These are phyloP conservation scores for Wickerhamomyces rabaulensis DNA, from an alignment of 805 yeast species.

Conservation along the genomic window DNA sequence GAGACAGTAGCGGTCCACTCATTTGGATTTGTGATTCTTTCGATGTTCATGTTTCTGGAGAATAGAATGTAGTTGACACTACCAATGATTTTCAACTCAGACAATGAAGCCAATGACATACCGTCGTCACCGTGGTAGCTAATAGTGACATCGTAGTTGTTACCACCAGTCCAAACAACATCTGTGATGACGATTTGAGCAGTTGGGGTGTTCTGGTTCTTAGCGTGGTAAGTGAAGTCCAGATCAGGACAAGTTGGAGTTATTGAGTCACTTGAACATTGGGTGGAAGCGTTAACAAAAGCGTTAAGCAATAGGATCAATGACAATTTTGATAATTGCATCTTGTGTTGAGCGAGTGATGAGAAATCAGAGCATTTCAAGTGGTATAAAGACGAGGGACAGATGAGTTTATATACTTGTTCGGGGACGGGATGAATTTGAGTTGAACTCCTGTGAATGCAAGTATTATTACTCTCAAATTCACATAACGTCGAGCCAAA, in stretches of 20 bases:
- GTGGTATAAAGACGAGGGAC: no score
- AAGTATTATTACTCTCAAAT: no score
- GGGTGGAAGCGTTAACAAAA: neutral
- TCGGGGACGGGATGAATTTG: no score
- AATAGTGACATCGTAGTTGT: conserved; percentile 10
- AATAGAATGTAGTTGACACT: conserved; percentile 3
- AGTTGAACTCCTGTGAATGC: no score
- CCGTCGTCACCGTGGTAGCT: conserved; percentile 3
- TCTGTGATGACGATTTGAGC: conserved; percentile 8
- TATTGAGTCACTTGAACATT: neutral
- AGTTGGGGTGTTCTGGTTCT: conserved; percentile 6
- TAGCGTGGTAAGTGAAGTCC: conserved; percentile 4
- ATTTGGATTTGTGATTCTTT: conserved; percentile 6
- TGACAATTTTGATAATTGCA: no score
- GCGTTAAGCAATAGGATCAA: neutral
- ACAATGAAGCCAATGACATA: conserved; percentile 6
- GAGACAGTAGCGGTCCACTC: conserved; percentile 7
- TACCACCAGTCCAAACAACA: conserved; percentile 3
- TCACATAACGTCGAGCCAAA: no score
- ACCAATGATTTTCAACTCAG: conserved; percentile 13
- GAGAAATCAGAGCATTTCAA: no score
- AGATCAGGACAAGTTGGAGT: conserved; percentile 2
- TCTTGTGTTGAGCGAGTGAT: no score
- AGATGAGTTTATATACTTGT: no score
- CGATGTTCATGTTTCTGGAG: conserved; percentile 6